phyloP scores from a whole-genome alignment of 2,329 filamentous ascomycete species.

The Aureobasidium sp. region DNA sequence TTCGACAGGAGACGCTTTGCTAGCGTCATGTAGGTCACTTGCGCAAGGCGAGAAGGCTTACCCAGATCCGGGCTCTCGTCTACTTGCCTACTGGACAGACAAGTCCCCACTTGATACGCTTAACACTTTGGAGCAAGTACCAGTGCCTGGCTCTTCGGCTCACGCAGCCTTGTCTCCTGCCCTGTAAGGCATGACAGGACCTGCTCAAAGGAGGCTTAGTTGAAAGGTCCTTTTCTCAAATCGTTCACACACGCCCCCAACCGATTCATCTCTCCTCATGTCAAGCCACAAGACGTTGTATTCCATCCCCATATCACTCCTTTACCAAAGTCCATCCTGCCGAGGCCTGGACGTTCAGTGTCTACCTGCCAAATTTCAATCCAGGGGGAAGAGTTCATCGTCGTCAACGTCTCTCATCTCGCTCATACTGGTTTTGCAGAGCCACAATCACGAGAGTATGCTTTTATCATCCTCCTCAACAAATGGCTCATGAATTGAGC shows the following conservation, averaged over 20 bases:
- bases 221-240: neutral
- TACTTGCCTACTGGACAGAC: neutral
- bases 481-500: neutral
- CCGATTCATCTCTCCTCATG: neutral
- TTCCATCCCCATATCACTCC: slow-evolving; percentile 9
- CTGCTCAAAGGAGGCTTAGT: neutral
- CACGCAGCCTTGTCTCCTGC: slow-evolving; percentile 11
- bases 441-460: slow-evolving; percentile 11
- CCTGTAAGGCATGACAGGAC: slow-evolving; percentile 4
- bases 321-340: slow-evolving; percentile 2
- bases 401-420: slow-evolving; percentile 13
- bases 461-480: slow-evolving; percentile 9
- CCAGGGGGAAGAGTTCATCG: slow-evolving; percentile 15
- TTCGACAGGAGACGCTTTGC: slow-evolving; percentile 15
- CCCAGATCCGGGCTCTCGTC: slow-evolving; percentile 12
- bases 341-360: slow-evolving; percentile 5
- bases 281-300: slow-evolving; percentile 10
- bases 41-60: neutral
- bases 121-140: slow-evolving; percentile 1
- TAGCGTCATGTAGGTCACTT: slow-evolving; percentile 13
- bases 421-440: slow-evolving; percentile 12
- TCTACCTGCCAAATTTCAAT: slow-evolving; percentile 13
- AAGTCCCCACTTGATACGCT: slow-evolving; percentile 7
- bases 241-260: neutral
- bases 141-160: neutral